Conservation (phyloP, 768 basidiomycete species). For the Lactifluus piperatus region DNA sequence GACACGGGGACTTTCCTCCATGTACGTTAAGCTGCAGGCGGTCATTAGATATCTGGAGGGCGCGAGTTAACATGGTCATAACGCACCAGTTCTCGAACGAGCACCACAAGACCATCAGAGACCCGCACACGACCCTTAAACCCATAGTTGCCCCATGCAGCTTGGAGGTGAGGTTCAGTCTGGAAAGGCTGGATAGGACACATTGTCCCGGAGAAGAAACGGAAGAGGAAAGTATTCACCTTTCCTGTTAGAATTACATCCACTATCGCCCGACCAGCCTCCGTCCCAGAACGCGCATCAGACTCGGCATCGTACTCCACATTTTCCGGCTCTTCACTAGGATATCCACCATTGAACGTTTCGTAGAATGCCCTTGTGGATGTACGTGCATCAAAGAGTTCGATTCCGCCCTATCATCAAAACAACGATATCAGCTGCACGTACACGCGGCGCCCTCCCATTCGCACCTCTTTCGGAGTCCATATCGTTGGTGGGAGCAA, state of each 20-base stretch:
- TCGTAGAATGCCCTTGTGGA: constrained; percentile 10
- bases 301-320: not conserved
- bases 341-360: not conserved
- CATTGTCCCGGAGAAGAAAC: not conserved
- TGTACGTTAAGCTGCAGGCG: not conserved
- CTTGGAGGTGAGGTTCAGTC: not conserved
- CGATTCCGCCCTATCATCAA: constrained; percentile 12
- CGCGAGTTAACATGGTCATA: not conserved
- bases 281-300: not conserved
- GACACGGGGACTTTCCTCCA: not conserved
- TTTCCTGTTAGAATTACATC: constrained; percentile 19
- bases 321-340: not conserved
- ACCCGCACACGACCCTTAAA: constrained; percentile 16
- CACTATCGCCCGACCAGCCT: not conserved
- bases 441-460: not conserved
- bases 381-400: not conserved
- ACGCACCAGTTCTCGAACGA: constrained; percentile 11
- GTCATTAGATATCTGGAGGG: not conserved
- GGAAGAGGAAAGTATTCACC: not conserved
- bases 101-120: constrained; percentile 18
- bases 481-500: not conserved
- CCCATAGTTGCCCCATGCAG: constrained; percentile 12
- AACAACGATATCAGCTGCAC: not conserved
- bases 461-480: constrained; percentile 10
- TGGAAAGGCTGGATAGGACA: not conserved